phyloP scores from a whole-genome alignment of 2,329 filamentous ascomycete genomes.

The Pseudopyrenochaeta lycopersici region DNA sequence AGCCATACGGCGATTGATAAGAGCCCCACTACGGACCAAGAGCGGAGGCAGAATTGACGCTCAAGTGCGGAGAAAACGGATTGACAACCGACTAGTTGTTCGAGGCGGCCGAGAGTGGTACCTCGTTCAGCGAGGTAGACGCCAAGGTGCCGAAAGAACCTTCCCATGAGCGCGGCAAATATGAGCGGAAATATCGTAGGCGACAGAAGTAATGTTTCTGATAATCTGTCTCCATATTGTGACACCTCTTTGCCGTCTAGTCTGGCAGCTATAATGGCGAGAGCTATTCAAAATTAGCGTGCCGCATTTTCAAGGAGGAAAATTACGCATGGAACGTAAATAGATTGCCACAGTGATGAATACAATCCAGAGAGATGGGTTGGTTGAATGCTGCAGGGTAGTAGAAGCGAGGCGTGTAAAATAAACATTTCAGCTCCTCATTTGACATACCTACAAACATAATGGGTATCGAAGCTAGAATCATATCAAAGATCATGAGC shows the following conservation, averaged over 20 bases:
- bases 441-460: slow-evolving; percentile 34
- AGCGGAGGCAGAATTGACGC: slow-evolving; percentile 36
- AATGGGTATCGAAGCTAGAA: slow-evolving; percentile 35
- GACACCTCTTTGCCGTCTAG: slow-evolving; percentile 28
- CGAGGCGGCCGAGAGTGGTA: slow-evolving; percentile 39
- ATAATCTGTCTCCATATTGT: slow-evolving; percentile 20
- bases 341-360: too few species aligned
- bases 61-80: slow-evolving; percentile 43
- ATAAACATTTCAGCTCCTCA: too few species aligned
- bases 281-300: slow-evolving; percentile 24
- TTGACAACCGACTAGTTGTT: slow-evolving; percentile 39
- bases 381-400: too few species aligned
- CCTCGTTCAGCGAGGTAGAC: slow-evolving; percentile 39
- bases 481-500: slow-evolving; percentile 30
- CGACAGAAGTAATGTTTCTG: slow-evolving; percentile 29
- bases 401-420: too few species aligned
- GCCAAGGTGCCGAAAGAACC: slow-evolving; percentile 35
- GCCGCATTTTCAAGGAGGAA: too few species aligned
- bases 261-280: slow-evolving; percentile 32
- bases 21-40: slow-evolving; percentile 34
- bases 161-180: slow-evolving; percentile 41
- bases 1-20: slow-evolving; percentile 35
- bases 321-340: too few species aligned
- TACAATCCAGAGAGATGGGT: too few species aligned
- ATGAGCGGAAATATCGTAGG: slow-evolving; percentile 42